Conservation (phyloP, 2,329 filamentous ascomycete species). For the Colletotrichum sp. region DNA sequence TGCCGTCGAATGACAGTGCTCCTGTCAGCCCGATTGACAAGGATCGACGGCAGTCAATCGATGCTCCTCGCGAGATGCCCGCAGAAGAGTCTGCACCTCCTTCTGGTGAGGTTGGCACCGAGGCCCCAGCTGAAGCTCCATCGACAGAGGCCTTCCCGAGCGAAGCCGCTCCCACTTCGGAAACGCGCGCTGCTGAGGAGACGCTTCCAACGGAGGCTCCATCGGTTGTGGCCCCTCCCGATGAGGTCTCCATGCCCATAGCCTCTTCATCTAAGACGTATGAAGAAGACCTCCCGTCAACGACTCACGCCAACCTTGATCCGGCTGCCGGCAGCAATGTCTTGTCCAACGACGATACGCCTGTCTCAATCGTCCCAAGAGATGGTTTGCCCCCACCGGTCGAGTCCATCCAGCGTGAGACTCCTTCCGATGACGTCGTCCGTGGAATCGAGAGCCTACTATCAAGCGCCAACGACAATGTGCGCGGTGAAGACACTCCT, state of each 20-base stretch:
- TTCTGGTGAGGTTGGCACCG: background rate
- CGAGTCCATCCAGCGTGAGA: background rate
- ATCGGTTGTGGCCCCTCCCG: background rate
- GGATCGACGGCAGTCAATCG: background rate
- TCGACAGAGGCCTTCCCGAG: background rate
- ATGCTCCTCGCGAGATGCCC: background rate
- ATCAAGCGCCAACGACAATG: background rate
- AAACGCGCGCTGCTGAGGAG: background rate
- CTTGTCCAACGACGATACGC: no score
- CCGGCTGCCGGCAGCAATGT: background rate
- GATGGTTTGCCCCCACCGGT: background rate
- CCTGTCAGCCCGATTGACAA: background rate
- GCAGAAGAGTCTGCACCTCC: background rate
- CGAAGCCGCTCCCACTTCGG: background rate
- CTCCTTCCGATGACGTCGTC: background rate
- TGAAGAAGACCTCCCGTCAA: background rate
- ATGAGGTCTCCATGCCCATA: background rate
- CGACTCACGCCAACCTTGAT: background rate
- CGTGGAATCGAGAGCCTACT: background rate
- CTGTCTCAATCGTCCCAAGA: background rate
- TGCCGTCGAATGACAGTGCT: background rate
- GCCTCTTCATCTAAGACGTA: background rate
- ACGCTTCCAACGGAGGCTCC: background rate
- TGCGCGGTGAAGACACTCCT: background rate
- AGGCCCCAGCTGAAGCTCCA: background rate